A percentile compares a stretch with the other conserved stretches of the same genome.
Evolutionary conservation across 2,329 filamentous ascomycete species (phyloP).

Genomic region (Cryphonectria radicalis): DNA sequence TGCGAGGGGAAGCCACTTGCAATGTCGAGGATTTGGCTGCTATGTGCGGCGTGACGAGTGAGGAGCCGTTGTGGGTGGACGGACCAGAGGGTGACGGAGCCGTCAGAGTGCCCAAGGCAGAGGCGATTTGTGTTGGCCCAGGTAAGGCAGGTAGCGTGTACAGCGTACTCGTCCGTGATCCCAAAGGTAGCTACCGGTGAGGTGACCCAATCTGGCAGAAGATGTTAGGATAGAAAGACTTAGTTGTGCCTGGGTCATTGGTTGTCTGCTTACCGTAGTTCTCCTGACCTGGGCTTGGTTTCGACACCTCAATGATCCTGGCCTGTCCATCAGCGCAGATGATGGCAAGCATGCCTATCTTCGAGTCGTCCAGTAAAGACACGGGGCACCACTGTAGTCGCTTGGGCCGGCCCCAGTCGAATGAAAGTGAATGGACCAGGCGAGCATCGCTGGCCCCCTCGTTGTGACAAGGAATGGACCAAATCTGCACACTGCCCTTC

Average conservation of each 20-base stretch:
- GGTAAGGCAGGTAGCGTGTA: constrained; percentile 56
- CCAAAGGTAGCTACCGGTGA: constrained; percentile 49
- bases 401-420: constrained; percentile 55
- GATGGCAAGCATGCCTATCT: constrained; percentile 50
- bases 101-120: constrained; percentile 59
- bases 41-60: constrained; percentile 57
- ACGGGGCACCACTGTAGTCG: constrained; percentile 60
- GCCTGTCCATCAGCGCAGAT: constrained; percentile 57
- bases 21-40: constrained; percentile 58
- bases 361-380: constrained; percentile 37
- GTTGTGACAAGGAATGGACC: constrained; percentile 27
- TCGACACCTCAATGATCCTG: constrained; percentile 50
- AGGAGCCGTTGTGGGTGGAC: constrained; percentile 53
- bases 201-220: constrained; percentile 48
- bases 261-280: constrained; percentile 46
- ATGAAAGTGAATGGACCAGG: constrained; percentile 39
- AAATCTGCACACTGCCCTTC: constrained; percentile 28
- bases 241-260: neutral
- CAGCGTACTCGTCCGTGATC: constrained; percentile 50
- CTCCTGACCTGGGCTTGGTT: constrained; percentile 36
- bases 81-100: constrained; percentile 61
- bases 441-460: constrained; percentile 12
- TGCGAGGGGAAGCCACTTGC: constrained; percentile 60
- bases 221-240: constrained; percentile 33
- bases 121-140: constrained; percentile 62